Base-by-base conservation (phyloP, 192 early-diverging fungal species). In the Backusella sp. region DNA sequence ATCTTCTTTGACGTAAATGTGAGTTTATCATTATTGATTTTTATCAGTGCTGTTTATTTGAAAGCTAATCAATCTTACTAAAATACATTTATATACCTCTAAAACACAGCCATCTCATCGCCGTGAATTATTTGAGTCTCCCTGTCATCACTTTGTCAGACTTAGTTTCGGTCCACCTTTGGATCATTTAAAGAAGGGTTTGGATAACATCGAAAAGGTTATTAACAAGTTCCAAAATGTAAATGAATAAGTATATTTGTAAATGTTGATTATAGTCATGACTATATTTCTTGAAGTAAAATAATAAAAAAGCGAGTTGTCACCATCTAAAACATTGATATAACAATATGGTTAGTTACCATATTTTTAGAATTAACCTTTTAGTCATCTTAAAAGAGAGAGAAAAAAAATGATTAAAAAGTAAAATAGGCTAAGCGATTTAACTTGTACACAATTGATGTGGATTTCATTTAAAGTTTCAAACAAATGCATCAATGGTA, bases 1-100 rank as follows among this genome's bases (percentile, higher is more conserved):
- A 87, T 89, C 65, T 89, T 89, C 74, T 89, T 89, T 56, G 88
- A 89, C 74, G 81, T 89, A 34, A 89, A 89, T 52, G 80, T 81
- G 77, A 77, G 80, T 73, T 34, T 6, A 28, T 26, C 1, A 32
- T 42, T 12, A 26, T 44, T 14, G 15, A 19, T 26, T 17, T 19
- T 30, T 21, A 26, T 26, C 36, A 11, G 0, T 68, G 3, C 30
- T 28, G 15, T 73, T 36, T 32, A 39, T 65, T 2, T 19, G 35
- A 30, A n/a, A 12, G 34, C 32, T 66, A 8, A 35, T 21, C 0
- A 62, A 21, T 19, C 62, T 65, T 37, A 6, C 11, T 62, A 71
- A 28, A 28, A 39, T 17, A 8, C n/a, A 37, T 44, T 17, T 71
- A 14, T 32, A 8, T 49, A 28, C 4, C 7, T 28, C 21, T 59